Conservation (phyloP, 2,329 filamentous ascomycete species). For the Cladosporium sp. region DNA sequence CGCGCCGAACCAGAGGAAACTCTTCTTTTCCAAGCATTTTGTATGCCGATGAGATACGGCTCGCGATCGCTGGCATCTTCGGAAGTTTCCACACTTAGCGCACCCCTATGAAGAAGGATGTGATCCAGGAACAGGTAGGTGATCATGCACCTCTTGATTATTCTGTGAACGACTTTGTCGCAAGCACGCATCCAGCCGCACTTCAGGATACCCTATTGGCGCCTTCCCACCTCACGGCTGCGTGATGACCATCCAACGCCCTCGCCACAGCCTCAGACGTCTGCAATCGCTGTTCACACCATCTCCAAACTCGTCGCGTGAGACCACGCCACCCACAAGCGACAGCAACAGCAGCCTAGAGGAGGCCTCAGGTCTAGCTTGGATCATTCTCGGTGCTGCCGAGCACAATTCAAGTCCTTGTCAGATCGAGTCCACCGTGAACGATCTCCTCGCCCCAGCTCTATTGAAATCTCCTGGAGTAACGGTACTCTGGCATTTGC, state of each 20-base stretch:
- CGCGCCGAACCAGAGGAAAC: not conserved
- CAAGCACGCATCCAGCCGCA: not conserved
- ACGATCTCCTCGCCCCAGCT: conserved; percentile 8
- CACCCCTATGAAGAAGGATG: not conserved
- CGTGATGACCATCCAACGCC: conserved; percentile 7
- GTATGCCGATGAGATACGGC: not conserved
- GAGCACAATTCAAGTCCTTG: not conserved
- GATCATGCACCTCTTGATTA: no score
- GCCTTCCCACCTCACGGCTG: not conserved
- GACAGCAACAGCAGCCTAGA: not conserved
- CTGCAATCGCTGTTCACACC: not conserved
- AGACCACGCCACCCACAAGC: not conserved
- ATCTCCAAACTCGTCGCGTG: not conserved
- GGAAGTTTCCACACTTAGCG: not conserved
- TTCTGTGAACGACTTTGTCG: not conserved
- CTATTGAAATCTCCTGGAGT: conserved; percentile 11
- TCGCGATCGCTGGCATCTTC: conserved; percentile 1
- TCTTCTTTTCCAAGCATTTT: not conserved
- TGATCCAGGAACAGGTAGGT: not conserved
- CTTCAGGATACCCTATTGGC: not conserved
- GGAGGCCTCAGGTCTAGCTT: conserved; percentile 3
- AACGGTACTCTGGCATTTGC: conserved; percentile 10
- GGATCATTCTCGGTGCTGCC: conserved; percentile 11
- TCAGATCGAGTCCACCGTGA: conserved; percentile 5
- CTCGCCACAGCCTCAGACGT: conserved; percentile 8